phyloP scores from a whole-genome alignment of 495 filamentous ascomycete genomes.

The Baudoinia panamericana region DNA sequence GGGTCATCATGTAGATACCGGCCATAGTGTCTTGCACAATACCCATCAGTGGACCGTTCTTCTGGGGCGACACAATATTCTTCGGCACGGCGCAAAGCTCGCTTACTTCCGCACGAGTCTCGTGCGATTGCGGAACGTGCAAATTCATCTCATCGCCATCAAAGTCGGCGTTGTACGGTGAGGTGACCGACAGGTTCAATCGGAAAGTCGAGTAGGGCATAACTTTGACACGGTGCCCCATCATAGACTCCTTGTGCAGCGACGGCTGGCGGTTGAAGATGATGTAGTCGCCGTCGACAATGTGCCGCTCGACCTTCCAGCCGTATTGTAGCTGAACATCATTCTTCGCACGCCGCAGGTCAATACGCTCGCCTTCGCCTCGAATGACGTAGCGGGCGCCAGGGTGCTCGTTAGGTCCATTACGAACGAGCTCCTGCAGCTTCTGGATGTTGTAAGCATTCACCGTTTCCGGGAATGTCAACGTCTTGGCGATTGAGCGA shows the following conservation, averaged over 20 bases:
- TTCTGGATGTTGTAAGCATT: constrained; percentile 96
- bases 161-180: constrained; percentile 98
- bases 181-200: constrained; percentile 91
- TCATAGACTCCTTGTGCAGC: constrained; percentile 99
- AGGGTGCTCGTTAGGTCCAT: constrained; percentile 86
- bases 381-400: constrained; percentile 93
- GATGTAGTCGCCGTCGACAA: constrained; percentile 91
- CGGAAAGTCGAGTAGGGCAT: constrained; percentile 99
- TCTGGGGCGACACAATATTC: constrained; percentile 95
- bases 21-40: constrained; percentile 97
- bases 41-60: constrained; percentile 96
- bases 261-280: constrained; percentile 99
- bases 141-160: constrained; percentile 99
- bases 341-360: constrained; percentile 80
- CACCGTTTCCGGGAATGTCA: constrained; percentile 95
- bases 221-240: constrained; percentile 92
- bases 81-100: constrained; percentile 91
- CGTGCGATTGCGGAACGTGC: constrained; percentile 94
- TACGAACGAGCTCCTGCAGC: constrained; percentile 73
- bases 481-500: constrained; percentile 67
- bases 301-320: constrained; percentile 95
- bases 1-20: constrained; percentile 91
- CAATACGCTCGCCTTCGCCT: constrained; percentile 80
- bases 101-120: constrained; percentile 83
- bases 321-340: constrained; percentile 82